These are phyloP conservation scores for Cercospora sp. DNA, from an alignment of 2,329 filamentous ascomycete genomes.

Conservation along the genomic window DNA sequence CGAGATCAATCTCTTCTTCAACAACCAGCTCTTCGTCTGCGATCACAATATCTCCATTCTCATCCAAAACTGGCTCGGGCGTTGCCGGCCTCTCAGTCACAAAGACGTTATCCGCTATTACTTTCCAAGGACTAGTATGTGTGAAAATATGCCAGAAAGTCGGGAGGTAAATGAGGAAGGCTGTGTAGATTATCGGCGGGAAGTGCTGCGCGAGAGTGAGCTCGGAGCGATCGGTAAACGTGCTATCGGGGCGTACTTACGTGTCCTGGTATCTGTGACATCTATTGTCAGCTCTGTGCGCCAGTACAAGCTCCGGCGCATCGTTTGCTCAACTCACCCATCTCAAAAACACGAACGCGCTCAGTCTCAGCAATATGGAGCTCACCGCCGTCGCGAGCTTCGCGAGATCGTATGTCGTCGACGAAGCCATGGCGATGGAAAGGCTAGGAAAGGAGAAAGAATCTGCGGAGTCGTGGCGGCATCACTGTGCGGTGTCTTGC, in stretches of 20 bases:
- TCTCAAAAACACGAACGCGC: constrained; percentile 40
- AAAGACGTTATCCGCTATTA: constrained; percentile 40
- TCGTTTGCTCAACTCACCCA: constrained; percentile 35
- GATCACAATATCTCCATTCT: constrained; percentile 38
- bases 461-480: constrained; percentile 11
- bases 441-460: constrained; percentile 15
- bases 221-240: constrained; percentile 17
- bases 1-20: constrained; percentile 62
- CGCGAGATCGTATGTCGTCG: constrained; percentile 12
- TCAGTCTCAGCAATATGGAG: constrained; percentile 32
- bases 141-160: constrained; percentile 40
- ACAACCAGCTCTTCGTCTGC: constrained; percentile 58
- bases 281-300: constrained; percentile 17
- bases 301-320: constrained; percentile 26
- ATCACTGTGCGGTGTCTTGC: constrained; percentile 17
- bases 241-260: constrained; percentile 29
- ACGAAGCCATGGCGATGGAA: background rate
- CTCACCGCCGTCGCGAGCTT: constrained; percentile 30
- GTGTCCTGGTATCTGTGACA: constrained; percentile 40
- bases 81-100: constrained; percentile 46
- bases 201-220: constrained; percentile 35
- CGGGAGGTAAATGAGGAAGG: constrained; percentile 50
- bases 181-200: constrained; percentile 40
- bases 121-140: constrained; percentile 36
- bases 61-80: constrained; percentile 30